These are phyloP conservation scores for Pyrenochaeta sp. DNA, from an alignment of 2,329 filamentous ascomycete species.

Conservation along the genomic window DNA sequence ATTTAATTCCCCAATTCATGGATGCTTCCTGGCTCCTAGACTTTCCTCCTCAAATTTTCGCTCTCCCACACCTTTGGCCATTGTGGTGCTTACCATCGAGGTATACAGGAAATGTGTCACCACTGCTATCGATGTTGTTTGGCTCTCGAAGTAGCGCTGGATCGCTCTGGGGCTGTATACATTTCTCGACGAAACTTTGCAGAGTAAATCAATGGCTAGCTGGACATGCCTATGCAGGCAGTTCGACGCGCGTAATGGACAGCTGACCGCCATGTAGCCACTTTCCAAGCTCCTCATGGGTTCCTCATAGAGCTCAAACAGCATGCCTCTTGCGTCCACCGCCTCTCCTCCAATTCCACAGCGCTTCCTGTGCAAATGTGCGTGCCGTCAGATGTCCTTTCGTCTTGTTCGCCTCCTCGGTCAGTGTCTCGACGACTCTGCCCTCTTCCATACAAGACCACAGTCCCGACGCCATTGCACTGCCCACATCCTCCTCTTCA, in stretches of 20 bases:
- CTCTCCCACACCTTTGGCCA: too few species aligned
- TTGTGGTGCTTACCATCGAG: too few species aligned
- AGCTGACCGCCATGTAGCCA: too few species aligned
- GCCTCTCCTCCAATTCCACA: conserved; percentile 87
- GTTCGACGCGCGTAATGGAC: too few species aligned
- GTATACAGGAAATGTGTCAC: too few species aligned
- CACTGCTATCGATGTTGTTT: too few species aligned
- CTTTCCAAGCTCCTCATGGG: too few species aligned
- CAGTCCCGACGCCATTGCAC: conserved; percentile 72
- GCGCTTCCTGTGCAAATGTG: conserved; percentile 85
- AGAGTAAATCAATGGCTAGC: neutral
- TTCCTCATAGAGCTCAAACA: conserved; percentile 34
- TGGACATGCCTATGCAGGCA: too few species aligned
- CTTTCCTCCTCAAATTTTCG: too few species aligned
- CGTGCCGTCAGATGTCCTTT: conserved; percentile 80
- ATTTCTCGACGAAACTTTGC: neutral
- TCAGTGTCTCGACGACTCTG: conserved; percentile 77
- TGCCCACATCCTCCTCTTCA: conserved; percentile 50
- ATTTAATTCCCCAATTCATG: too few species aligned
- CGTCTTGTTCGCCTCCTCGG: conserved; percentile 74
- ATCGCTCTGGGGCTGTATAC: neutral
- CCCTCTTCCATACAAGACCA: conserved; percentile 83
- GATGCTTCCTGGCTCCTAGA: too few species aligned
- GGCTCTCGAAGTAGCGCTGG: neutral
- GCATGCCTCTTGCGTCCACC: conserved; percentile 67